phyloP scores from a whole-genome alignment of 2,329 filamentous ascomycete genomes.

The Trichocomaceae sp. region DNA sequence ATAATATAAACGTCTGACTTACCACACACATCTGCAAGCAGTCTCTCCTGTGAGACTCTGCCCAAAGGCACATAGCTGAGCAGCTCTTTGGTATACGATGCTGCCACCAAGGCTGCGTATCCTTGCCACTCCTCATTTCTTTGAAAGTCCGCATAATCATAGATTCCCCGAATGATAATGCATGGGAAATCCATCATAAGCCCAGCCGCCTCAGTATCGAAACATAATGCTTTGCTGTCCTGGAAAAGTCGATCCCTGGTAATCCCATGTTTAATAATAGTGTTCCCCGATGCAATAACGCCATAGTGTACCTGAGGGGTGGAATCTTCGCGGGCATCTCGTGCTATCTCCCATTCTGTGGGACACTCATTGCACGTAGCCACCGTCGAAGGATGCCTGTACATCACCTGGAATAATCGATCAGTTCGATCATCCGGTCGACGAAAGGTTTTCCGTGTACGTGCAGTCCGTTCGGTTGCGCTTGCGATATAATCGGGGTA shows the following conservation, averaged over 20 bases:
- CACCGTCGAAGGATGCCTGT: neutral
- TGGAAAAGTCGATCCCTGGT: neutral
- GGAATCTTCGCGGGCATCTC: neutral
- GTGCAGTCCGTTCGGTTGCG: neutral
- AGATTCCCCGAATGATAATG: constrained; percentile 14
- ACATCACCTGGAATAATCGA: neutral
- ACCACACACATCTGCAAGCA: constrained; percentile 5
- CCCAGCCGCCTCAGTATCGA: constrained; percentile 20
- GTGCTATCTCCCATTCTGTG: neutral
- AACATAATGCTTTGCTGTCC: constrained; percentile 1
- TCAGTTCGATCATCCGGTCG: neutral
- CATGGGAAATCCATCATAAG: constrained; percentile 17
- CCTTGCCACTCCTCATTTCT: constrained; percentile 3
- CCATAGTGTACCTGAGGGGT: constrained; percentile 20
- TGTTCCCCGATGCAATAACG: constrained; percentile 23
- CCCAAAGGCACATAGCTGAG: constrained; percentile 18
- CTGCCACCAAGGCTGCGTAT: constrained; percentile 2
- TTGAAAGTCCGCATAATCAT: constrained; percentile 5
- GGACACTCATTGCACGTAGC: neutral
- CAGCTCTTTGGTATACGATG: constrained; percentile 16
- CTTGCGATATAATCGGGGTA: neutral
- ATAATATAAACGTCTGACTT: neutral
- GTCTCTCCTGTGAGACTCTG: constrained; percentile 14
- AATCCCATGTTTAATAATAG: constrained; percentile 11
- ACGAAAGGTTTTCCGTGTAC: neutral